These are phyloP conservation scores for Tetragonia tetragonoides DNA, from an alignment of 148 eudicot genomes.

Conservation along the genomic window DNA sequence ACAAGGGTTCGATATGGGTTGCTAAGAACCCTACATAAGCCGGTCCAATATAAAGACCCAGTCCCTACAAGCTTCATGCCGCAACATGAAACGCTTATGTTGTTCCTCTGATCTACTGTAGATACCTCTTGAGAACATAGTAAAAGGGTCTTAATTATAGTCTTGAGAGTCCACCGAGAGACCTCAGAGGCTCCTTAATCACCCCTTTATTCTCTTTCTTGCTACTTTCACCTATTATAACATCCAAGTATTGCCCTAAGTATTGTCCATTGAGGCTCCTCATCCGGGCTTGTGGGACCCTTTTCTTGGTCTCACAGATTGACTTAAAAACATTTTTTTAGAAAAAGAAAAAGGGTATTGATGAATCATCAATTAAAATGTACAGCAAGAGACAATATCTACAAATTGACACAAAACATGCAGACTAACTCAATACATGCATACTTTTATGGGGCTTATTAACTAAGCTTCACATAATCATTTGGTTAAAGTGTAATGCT, in stretches of 20 bases:
- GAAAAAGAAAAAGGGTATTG: no score
- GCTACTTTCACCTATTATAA: background rate
- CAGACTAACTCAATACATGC: no score
- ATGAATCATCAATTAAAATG: no score
- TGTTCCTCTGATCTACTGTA: background rate
- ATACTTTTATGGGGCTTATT: no score
- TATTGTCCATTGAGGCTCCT: background rate
- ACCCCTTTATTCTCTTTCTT: background rate
- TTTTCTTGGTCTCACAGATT: no score
- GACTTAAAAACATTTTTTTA: no score
- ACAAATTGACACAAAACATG: no score
- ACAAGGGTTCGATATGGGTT: no score
- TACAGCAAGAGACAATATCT: no score
- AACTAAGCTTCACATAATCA: no score
- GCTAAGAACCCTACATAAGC: background rate
- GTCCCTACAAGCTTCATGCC: background rate
- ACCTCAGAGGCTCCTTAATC: background rate
- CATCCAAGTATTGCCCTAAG: background rate
- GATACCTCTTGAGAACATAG: background rate
- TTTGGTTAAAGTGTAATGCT: no score
- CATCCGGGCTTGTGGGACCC: background rate
- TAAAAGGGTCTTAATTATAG: background rate
- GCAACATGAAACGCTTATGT: background rate
- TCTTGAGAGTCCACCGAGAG: background rate
- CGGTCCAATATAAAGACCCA: background rate